phyloP scores from a whole-genome alignment of 208 protist species.

The Herpetomonas samuelpessoai region DNA sequence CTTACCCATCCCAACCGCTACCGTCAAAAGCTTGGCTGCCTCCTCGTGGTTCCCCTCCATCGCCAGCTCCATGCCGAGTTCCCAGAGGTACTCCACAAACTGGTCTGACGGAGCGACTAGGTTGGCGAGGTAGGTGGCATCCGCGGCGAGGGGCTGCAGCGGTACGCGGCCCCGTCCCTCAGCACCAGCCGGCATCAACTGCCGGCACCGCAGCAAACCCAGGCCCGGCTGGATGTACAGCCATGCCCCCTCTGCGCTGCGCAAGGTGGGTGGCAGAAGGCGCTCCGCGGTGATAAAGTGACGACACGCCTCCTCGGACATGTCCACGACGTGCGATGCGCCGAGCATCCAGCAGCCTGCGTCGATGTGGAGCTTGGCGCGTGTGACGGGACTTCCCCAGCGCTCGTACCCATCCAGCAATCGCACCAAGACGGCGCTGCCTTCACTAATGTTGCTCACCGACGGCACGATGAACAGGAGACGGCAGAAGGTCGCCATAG shows the following conservation, averaged over 20 bases:
- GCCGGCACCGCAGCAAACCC: constrained; percentile 51
- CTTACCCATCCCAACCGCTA: constrained; percentile 36
- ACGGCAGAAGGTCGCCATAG: constrained; percentile 20
- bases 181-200: constrained; percentile 10
- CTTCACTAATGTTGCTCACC: constrained; percentile 18
- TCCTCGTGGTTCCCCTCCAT: constrained; percentile 33
- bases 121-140: constrained; percentile 46
- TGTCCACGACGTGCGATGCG: constrained; percentile 20
- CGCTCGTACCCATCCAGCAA: constrained; percentile 20
- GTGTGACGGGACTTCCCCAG: constrained; percentile 12
- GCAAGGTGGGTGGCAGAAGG: constrained; percentile 33
- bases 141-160: constrained; percentile 30
- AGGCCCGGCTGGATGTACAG: constrained; percentile 60
- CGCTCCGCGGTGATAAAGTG: constrained; percentile 47
- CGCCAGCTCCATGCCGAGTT: constrained; percentile 72
- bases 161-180: constrained; percentile 13
- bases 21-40: constrained; percentile 37
- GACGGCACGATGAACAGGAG: constrained; percentile 25
- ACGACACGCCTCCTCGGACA: constrained; percentile 30
- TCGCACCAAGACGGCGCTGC: constrained; percentile 7
- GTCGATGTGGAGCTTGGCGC: constrained; percentile 22
- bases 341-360: constrained; percentile 31
- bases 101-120: constrained; percentile 42
- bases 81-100: constrained; percentile 74
- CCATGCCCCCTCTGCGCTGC: constrained; percentile 42